Base-by-base conservation (phyloP, 768 basidiomycete genomes). In the Boletus barrowsii region DNA sequence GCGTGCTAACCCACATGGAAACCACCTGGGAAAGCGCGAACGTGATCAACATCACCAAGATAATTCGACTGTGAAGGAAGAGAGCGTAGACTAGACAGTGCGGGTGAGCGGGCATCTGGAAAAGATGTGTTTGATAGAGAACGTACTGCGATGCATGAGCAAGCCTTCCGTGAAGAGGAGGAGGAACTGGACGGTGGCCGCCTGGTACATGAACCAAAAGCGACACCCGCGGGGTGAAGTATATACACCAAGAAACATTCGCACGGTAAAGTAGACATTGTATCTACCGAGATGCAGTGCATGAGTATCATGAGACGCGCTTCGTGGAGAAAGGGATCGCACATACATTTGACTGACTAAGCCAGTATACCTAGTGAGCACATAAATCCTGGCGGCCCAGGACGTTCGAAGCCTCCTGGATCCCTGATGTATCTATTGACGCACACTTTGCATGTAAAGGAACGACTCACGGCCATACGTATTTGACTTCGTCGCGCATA, bases 381-480 rank as follows among this genome's bases (percentile, higher is more conserved):
- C 6, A 29, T 56, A 68, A 1, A 50, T 3, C 9, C 48, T 43
- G 13, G 66, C 42, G 17, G 20, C 30, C 53, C 59, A 51, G 24
- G 56, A 56, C 14, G 4, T 6, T 4, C 50, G 48, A 22, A 61
- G 13, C 13, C 40, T 51, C 32, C 64, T 66, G 43, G 8, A 30
- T 24, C 32, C 3, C 3, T 3, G 18, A 24, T 44, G n/a, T 15
- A 35, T 47, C 10, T 14, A 42, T 6, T 10, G 33, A 29, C 5
- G 15, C 6, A 33, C 7, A 18, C 9, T 7, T 17, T 9, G 8
- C 30, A 41, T 15, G 18, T 3, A 8, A 24, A 4, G 6, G 13
- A 22, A n/a, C 2, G 6, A 55, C 66, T 60, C 33, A 68, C 64
- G 64, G 56, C 64, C 64, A 68, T 18, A 68, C 30, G 10, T 45